Evolutionary conservation across 2,329 filamentous ascomycete species (phyloP).

Genomic region (Endoconidiophora laricicola): DNA sequence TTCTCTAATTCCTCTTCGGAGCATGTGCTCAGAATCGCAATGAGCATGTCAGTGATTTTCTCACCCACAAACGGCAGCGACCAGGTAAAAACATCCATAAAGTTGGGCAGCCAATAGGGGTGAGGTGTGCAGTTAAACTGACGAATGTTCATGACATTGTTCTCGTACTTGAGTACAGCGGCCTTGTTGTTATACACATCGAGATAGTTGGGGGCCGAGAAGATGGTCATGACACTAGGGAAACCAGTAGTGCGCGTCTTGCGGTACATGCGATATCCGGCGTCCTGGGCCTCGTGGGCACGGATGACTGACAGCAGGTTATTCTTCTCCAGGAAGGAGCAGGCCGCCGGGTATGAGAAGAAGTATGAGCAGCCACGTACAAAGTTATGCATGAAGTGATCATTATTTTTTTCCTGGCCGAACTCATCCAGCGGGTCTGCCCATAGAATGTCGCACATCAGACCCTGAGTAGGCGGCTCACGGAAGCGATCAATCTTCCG

Average conservation of each 20-base stretch:
- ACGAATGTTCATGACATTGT: slow-evolving; percentile 99
- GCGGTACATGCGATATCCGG: slow-evolving; percentile 96
- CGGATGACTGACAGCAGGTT: slow-evolving; percentile 93
- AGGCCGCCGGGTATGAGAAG: slow-evolving; percentile 95
- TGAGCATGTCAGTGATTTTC: slow-evolving; percentile 99
- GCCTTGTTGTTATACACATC: slow-evolving; percentile 99
- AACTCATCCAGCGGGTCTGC: slow-evolving; percentile 96
- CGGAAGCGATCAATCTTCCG: slow-evolving; percentile 85
- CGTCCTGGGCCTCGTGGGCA: slow-evolving; percentile 95
- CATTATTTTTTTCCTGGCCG: slow-evolving; percentile 93
- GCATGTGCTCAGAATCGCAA: slow-evolving; percentile 93
- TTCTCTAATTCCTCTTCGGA: slow-evolving; percentile 97
- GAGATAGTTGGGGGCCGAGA: slow-evolving; percentile 95
- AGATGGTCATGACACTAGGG: slow-evolving; percentile 99
- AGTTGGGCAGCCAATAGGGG: slow-evolving; percentile 98
- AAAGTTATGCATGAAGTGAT: slow-evolving; percentile 96
- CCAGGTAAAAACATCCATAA: slow-evolving; percentile 99
- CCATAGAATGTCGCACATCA: slow-evolving; percentile 99
- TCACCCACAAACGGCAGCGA: slow-evolving; percentile 96
- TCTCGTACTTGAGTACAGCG: slow-evolving; percentile 96
- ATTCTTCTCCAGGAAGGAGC: slow-evolving; percentile 96
- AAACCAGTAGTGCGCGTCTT: slow-evolving; percentile 97
- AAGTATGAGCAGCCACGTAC: slow-evolving; percentile 98
- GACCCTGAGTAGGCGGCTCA: slow-evolving; percentile 87
- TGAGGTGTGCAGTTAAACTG: slow-evolving; percentile 99